A percentile compares a stretch with the other conserved stretches of the same genome.
Evolutionary conservation across 2,329 filamentous ascomycete species (phyloP).

Genomic region (Stachybotrys elegans): DNA sequence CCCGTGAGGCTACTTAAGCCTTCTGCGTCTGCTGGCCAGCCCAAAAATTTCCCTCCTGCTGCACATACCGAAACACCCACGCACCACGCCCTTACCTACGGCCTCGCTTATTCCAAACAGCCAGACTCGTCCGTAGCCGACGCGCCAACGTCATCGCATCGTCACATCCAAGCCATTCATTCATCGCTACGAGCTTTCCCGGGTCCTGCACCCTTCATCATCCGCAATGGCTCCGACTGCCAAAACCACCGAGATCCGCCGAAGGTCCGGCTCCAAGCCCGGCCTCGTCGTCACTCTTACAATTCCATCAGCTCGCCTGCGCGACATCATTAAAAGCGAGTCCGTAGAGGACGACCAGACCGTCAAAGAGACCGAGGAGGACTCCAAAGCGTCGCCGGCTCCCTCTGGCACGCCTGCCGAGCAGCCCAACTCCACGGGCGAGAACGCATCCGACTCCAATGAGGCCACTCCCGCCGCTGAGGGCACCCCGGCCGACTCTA

Average conservation of each 20-base stretch:
- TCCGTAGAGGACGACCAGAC: slow-evolving; percentile 39
- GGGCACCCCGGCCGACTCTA: slow-evolving; percentile 49
- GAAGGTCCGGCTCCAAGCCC: slow-evolving; percentile 31
- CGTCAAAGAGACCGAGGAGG: slow-evolving; percentile 31
- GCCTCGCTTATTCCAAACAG: too few species aligned
- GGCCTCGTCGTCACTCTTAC: slow-evolving; percentile 46
- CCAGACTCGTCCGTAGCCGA: too few species aligned
- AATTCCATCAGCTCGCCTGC: slow-evolving; percentile 45
- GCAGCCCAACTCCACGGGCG: slow-evolving; percentile 41
- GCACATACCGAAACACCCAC: too few species aligned
- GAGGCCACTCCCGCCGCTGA: slow-evolving; percentile 53
- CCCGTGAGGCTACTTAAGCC: too few species aligned
- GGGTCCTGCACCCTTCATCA: slow-evolving; percentile 6
- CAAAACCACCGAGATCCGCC: slow-evolving; percentile 29
- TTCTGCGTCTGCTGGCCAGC: too few species aligned
- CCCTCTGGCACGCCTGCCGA: slow-evolving; percentile 34
- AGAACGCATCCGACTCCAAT: slow-evolving; percentile 55
- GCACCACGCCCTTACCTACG: too few species aligned
- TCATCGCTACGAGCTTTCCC: slow-evolving; percentile 1
- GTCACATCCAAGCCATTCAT: slow-evolving; percentile 7
- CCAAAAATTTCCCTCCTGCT: too few species aligned
- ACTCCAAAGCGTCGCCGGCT: slow-evolving; percentile 40
- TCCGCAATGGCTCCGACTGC: slow-evolving; percentile 26
- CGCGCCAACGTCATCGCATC: slow-evolving; percentile 5
- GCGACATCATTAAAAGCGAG: slow-evolving; percentile 41